Conservation (phyloP, 2,329 filamentous ascomycete genomes). For the Trichoderma sp. region DNA sequence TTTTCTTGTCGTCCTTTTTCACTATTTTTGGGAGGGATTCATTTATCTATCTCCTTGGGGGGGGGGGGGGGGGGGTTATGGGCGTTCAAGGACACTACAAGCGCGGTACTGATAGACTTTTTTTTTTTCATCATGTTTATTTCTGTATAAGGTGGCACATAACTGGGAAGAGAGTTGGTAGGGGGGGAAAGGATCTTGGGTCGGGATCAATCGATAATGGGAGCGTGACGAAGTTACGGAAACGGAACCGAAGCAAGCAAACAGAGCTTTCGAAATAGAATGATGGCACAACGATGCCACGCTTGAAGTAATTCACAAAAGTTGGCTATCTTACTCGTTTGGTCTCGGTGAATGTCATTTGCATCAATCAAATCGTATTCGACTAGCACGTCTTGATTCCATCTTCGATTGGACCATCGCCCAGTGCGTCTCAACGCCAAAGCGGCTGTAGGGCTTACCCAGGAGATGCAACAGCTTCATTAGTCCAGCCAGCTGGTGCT, state of each 20-base stretch:
- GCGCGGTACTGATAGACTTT: neutral
- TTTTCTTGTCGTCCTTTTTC: neutral
- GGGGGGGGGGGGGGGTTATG: neutral
- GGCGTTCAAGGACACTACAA: neutral
- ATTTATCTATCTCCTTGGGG: too few species aligned
- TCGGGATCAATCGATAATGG: neutral
- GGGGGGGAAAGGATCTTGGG: neutral
- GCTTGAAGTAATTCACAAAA: constrained; percentile 2
- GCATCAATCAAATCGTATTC: neutral
- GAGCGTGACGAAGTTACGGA: neutral
- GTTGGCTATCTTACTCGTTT: neutral
- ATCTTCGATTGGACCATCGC: neutral
- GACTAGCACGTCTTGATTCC: neutral
- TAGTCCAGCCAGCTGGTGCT: neutral
- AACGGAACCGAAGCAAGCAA: constrained; percentile 5
- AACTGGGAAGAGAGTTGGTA: neutral
- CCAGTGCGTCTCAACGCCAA: neutral
- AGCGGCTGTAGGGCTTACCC: constrained; percentile 1
- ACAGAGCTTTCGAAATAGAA: constrained; percentile 11
- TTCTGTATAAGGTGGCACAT: neutral
- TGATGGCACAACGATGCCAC: neutral
- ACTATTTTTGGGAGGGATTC: too few species aligned
- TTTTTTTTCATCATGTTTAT: neutral
- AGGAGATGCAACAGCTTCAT: neutral
- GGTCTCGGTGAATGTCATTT: neutral